Evolutionary conservation across 768 basidiomycete genomes (phyloP).

Genomic region (Tylopilus cervinicoccineus): DNA sequence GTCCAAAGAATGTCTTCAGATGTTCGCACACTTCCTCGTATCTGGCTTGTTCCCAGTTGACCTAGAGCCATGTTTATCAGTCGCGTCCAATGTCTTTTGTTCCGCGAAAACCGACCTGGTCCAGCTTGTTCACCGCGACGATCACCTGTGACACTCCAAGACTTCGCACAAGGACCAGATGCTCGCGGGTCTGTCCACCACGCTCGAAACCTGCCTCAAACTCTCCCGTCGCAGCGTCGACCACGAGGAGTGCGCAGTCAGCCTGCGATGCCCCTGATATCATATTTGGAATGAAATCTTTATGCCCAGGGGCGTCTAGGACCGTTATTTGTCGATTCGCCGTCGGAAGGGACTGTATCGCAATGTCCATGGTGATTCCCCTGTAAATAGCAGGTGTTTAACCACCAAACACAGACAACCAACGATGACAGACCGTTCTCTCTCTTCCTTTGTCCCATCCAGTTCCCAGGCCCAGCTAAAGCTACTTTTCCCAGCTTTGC

Average conservation of each 20-base stretch:
- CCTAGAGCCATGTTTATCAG: constrained; percentile 42
- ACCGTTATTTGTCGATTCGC: constrained; percentile 78
- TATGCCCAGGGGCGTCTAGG: constrained; percentile 97
- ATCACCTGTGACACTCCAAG: constrained; percentile 89
- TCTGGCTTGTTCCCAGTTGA: constrained; percentile 78
- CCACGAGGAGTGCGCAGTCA: constrained; percentile 89
- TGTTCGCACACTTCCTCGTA: constrained; percentile 80
- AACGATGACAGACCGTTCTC: constrained; percentile 65
- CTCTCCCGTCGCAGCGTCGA: constrained; percentile 86
- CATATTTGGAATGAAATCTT: constrained; percentile 99
- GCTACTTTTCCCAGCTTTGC: constrained; percentile 86
- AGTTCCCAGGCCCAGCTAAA: constrained; percentile 99
- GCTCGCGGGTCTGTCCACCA: constrained; percentile 94
- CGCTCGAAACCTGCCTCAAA: constrained; percentile 95
- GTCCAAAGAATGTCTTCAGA: constrained; percentile 76
- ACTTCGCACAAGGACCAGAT: constrained; percentile 86
- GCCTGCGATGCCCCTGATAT: constrained; percentile 98
- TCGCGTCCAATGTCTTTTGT: neutral
- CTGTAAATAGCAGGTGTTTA: constrained; percentile 41
- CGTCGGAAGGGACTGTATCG: constrained; percentile 73
- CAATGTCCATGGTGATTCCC: constrained; percentile 98
- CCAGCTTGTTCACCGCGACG: constrained; percentile 93
- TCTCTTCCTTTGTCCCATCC: constrained; percentile 89
- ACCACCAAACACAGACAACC: constrained; percentile 1
- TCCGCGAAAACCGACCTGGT: constrained; percentile 54